Conservation (phyloP, 768 basidiomycete genomes). For the Dioszegia crocea region DNA sequence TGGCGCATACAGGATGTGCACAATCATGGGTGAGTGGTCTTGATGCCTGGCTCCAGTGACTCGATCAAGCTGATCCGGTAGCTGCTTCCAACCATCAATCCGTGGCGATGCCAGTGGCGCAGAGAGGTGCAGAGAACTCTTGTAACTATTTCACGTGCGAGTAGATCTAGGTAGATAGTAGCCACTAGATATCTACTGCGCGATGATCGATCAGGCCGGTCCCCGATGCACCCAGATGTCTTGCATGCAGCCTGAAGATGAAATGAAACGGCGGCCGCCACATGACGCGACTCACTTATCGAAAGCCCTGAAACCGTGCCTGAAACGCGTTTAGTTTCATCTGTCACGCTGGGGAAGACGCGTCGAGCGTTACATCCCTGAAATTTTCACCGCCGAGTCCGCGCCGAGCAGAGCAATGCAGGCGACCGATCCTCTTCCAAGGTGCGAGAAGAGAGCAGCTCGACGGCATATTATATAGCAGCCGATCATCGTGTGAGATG, state of each 20-base stretch:
- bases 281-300: no score
- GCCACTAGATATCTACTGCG: no score
- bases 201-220: conserved; percentile 58
- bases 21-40: conserved; percentile 22
- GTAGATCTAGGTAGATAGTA: no score
- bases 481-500: no score
- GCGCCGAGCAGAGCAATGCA: background rate
- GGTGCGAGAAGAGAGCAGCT: no score
- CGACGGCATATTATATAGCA: no score
- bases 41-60: background rate
- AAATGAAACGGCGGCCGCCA: no score
- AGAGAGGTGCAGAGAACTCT: conserved; percentile 33
- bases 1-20: conserved; percentile 56
- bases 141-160: conserved; percentile 16
- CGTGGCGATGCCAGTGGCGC: conserved; percentile 31
- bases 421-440: background rate
- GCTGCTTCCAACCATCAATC: conserved; percentile 31
- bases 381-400: background rate
- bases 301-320: conserved; percentile 52
- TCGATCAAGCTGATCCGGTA: background rate
- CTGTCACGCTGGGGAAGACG: conserved; percentile 57
- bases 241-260: no score
- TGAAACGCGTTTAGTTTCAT: conserved; percentile 91
- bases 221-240: conserved; percentile 90
- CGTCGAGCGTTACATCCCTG: background rate